Base-by-base conservation (phyloP, 1,284 basidiomycete species). In the Phellinidium pouzarii region DNA sequence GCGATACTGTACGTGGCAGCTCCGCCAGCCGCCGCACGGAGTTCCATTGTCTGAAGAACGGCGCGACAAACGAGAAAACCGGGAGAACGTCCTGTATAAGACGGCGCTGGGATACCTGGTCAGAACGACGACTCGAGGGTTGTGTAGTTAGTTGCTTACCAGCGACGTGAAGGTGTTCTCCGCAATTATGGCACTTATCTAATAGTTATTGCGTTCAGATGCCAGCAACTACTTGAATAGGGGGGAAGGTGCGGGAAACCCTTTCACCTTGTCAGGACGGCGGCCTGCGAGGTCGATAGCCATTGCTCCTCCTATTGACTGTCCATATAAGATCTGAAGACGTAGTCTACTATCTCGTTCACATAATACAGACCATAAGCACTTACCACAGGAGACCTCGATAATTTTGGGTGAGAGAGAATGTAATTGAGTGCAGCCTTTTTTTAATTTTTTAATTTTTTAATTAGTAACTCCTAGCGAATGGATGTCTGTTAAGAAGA, bases 231-330 rank as follows among this genome's bases (percentile, higher is more conserved):
- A n/a, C n/a, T n/a, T n/a, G n/a, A n/a, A n/a, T n/a, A n/a, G n/a
- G n/a, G n/a, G n/a, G n/a, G n/a, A n/a, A n/a, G n/a, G n/a, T n/a
- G n/a, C 17, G 12, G 31, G 37, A 44, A 38, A 40, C n/a, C 11
- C 23, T 5, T 42, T 50, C 31, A 40, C 62, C 59, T 62, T 62
- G 27, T 71, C 66, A 0, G 73, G 68, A 52, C 76, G 76, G 23
- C 69, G 67, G 1, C 68, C 68, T 1, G 77, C 79, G 0, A 80
- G 69, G 59, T 76, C 73, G 31, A 81, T 69, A 26, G 74, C 71
- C 2, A 82, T 77, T 0, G 79, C 79, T 12, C 79, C 80, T 9
- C 80, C 80, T 23, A 83, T 75, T 25, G 74, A 76, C 63, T 82
- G 80, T 0, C 80, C 79, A 58, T 78, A 83, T 0, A 77, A 59